Evolutionary conservation across 495 filamentous ascomycete genomes (phyloP).

Genomic region (Daldinia bambusicola): DNA sequence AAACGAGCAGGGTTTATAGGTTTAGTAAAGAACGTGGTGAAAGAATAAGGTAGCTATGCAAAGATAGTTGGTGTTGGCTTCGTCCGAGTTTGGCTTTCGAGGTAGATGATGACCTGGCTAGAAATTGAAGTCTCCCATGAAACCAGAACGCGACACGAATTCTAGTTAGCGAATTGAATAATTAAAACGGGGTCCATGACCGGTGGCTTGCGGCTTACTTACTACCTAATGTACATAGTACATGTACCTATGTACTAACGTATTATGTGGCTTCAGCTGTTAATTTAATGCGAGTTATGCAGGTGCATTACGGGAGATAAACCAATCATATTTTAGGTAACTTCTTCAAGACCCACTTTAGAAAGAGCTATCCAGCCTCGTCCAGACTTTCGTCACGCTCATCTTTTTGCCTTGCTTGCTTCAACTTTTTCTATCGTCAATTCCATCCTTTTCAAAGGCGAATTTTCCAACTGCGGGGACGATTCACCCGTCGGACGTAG

Average conservation of each 20-base stretch:
- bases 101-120: conserved; percentile 35
- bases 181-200: conserved; percentile 3
- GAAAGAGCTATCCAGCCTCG: conserved; percentile 33
- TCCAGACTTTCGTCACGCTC: conserved; percentile 26
- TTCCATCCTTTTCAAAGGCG: not conserved
- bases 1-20: not conserved
- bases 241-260: no score
- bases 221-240: no score
- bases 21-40: conserved; percentile 18
- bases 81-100: conserved; percentile 3
- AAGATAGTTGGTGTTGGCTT: not conserved
- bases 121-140: conserved; percentile 6
- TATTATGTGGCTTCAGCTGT: not conserved
- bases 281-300: conserved; percentile 2
- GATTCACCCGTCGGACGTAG: not conserved
- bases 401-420: conserved; percentile 16
- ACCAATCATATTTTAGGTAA: conserved; percentile 16
- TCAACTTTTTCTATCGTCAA: conserved; percentile 11
- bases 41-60: not conserved
- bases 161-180: conserved; percentile 2
- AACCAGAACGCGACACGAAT: conserved; percentile 41
- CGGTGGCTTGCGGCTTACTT: not conserved
- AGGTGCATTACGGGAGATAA: not conserved
- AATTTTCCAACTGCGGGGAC: not conserved
- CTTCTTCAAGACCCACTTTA: conserved; percentile 1